Evolutionary conservation across 2,329 filamentous ascomycete species (phyloP).

Genomic region (Calonectria pauciramosa): DNA sequence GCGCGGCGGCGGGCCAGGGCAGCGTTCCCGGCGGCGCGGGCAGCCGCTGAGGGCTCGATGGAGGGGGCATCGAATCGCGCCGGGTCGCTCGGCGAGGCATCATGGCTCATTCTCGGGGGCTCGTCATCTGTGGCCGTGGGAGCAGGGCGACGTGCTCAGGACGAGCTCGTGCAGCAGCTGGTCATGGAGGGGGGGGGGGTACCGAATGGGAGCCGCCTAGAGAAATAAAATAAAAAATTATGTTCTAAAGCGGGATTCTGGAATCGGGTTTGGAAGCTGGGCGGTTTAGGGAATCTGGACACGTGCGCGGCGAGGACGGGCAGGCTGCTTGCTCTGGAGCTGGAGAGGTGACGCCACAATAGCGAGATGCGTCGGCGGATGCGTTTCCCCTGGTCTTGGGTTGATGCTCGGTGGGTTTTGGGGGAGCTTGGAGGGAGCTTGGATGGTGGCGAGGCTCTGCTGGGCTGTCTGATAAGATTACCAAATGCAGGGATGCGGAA

Average conservation of each 20-base stretch:
- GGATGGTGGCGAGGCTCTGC: not conserved
- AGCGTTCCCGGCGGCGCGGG: conserved; percentile 37
- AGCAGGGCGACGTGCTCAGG: conserved; percentile 36
- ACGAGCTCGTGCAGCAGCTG: conserved; percentile 36
- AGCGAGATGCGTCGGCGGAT: not conserved
- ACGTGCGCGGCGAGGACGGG: not conserved
- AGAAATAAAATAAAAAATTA: not conserved
- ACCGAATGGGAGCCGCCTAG: not conserved
- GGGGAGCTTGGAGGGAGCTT: not conserved
- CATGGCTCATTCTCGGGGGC: conserved; percentile 65
- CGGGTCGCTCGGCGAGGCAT: conserved; percentile 59
- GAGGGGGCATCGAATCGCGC: conserved; percentile 48
- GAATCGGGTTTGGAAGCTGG: not conserved
- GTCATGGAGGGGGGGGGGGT: conserved; percentile 37
- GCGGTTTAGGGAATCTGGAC: conserved; percentile 4
- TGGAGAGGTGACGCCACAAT: not conserved
- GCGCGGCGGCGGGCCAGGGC: conserved; percentile 26
- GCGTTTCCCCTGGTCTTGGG: not conserved
- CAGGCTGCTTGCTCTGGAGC: not conserved
- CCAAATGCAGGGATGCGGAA: not conserved
- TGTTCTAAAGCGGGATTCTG: not conserved
- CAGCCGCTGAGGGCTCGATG: conserved; percentile 31
- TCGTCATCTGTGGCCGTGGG: conserved; percentile 50
- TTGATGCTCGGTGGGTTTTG: not conserved
- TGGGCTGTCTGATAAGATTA: not conserved